Evolutionary conservation across 2,329 filamentous ascomycete genomes (phyloP).

Genomic region (Xylaria sp.): DNA sequence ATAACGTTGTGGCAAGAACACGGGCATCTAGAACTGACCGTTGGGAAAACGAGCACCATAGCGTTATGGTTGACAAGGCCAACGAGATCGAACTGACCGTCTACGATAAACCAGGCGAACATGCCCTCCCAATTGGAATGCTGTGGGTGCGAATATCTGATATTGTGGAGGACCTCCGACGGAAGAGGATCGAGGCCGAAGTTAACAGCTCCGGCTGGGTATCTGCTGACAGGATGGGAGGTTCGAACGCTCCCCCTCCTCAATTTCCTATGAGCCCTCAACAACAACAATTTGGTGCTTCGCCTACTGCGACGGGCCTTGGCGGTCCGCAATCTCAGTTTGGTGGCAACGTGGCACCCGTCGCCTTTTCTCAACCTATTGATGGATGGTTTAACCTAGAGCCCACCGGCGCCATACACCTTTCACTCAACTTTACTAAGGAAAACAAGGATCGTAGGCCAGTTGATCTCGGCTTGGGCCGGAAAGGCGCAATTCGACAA

Average conservation of each 20-base stretch:
- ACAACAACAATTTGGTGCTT: conserved; percentile 55
- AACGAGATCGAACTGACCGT: conserved; percentile 98
- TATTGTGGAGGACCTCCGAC: conserved; percentile 95
- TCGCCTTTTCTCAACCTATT: conserved; percentile 70
- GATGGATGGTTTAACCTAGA: conserved; percentile 98
- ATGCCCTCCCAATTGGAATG: conserved; percentile 91
- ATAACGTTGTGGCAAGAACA: conserved; percentile 88
- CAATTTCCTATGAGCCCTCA: conserved; percentile 69
- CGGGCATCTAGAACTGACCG: conserved; percentile 84
- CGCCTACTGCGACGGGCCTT: conserved; percentile 54
- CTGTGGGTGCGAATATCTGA: conserved; percentile 97
- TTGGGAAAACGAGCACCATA: conserved; percentile 92
- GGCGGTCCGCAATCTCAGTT: conserved; percentile 45
- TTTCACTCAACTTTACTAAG: conserved; percentile 92
- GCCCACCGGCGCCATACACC: conserved; percentile 89
- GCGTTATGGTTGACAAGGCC: conserved; percentile 94
- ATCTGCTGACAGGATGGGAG: conserved; percentile 91
- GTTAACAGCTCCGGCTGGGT: conserved; percentile 96
- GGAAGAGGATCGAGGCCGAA: conserved; percentile 96
- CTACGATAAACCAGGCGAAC: conserved; percentile 93
- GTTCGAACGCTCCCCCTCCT: conserved; percentile 55
- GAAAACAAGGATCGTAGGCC: conserved; percentile 83
- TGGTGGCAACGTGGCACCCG: conserved; percentile 57
- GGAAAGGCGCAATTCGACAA: conserved; percentile 95
- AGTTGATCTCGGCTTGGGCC: conserved; percentile 88